A percentile compares a stretch with the other conserved stretches of the same genome.
These are phyloP conservation scores for Globisporangium polare DNA, from an alignment of 352 stramenopile genomes.

Conservation along the genomic window DNA sequence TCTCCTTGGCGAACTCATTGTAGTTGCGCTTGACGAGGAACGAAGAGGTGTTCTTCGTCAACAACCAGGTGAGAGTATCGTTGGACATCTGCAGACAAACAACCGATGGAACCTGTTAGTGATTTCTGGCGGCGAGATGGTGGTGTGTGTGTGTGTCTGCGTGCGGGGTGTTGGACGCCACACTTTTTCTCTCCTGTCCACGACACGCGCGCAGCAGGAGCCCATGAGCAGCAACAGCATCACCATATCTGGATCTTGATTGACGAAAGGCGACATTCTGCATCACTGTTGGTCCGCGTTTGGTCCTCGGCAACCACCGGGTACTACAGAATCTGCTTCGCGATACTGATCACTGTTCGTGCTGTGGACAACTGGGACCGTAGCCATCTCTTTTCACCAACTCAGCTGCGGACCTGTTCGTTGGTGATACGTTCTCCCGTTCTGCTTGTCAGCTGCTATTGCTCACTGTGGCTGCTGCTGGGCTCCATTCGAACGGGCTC, in stretches of 20 bases:
- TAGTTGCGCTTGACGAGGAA: slow-evolving; percentile 94
- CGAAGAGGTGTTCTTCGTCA: slow-evolving; percentile 95
- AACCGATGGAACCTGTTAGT: not conserved
- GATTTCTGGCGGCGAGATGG: not conserved
- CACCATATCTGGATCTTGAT: not conserved
- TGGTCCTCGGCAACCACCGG: not conserved
- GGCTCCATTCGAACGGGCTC: not conserved
- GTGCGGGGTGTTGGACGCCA: not conserved
- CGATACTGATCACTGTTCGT: not conserved
- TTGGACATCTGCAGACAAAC: slow-evolving; percentile 66
- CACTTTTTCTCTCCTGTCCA: not conserved
- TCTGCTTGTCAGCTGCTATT: not conserved
- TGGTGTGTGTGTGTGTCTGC: not conserved
- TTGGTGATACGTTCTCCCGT: not conserved
- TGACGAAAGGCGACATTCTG: not conserved
- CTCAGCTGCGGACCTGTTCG: slow-evolving; percentile 2
- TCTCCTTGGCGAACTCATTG: slow-evolving; percentile 91
- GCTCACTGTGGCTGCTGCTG: not conserved
- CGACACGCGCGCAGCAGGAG: not conserved
- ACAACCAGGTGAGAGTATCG: slow-evolving; percentile 96
- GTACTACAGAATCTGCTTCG: not conserved
- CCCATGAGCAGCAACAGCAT: not conserved
- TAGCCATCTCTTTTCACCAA: not conserved
- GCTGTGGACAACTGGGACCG: not conserved
- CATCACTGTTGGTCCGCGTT: not conserved